Evolutionary conservation across 768 basidiomycete genomes (phyloP).

Genomic region (Lactarius deliciosus): DNA sequence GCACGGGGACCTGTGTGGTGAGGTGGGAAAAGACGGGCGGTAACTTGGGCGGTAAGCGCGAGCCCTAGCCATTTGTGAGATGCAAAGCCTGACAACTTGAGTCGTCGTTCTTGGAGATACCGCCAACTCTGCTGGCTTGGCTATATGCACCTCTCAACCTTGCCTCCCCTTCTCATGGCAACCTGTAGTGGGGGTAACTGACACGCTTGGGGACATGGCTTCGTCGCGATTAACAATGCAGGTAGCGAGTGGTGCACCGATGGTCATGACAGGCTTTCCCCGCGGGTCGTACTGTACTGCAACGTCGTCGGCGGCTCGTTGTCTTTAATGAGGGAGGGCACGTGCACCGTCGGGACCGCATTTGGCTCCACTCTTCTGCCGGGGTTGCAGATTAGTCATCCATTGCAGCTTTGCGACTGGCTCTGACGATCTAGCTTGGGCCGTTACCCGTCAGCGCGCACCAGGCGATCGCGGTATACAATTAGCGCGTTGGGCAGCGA

Average conservation of each 20-base stretch:
- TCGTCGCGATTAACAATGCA: conserved; percentile 66
- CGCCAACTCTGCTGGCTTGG: conserved; percentile 68
- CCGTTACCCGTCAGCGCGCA: too few relatives aligned
- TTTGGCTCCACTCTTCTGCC: too few relatives aligned
- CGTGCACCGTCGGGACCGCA: conserved; percentile 47
- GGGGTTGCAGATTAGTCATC: not conserved
- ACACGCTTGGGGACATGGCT: conserved; percentile 38
- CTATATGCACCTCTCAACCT: conserved; percentile 31
- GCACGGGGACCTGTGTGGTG: conserved; percentile 54
- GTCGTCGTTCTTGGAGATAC: conserved; percentile 29
- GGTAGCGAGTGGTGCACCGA: conserved; percentile 53
- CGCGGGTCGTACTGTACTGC: conserved; percentile 49
- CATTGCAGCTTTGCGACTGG: not conserved
- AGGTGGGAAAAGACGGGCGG: not conserved
- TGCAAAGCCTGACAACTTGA: not conserved
- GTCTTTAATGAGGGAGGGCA: conserved; percentile 36
- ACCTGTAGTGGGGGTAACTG: not conserved
- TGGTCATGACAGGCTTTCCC: conserved; percentile 57
- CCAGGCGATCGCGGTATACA: too few relatives aligned
- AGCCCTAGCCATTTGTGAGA: too few relatives aligned
- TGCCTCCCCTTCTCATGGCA: too few relatives aligned
- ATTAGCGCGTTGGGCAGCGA: too few relatives aligned
- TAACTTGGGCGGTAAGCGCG: conserved; percentile 2
- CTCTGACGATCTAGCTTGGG: conserved; percentile 25
- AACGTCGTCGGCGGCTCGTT: conserved; percentile 56